These are phyloP conservation scores for Cynara cardunculus DNA, from an alignment of 129 eudicot genomes.

Conservation along the genomic window DNA sequence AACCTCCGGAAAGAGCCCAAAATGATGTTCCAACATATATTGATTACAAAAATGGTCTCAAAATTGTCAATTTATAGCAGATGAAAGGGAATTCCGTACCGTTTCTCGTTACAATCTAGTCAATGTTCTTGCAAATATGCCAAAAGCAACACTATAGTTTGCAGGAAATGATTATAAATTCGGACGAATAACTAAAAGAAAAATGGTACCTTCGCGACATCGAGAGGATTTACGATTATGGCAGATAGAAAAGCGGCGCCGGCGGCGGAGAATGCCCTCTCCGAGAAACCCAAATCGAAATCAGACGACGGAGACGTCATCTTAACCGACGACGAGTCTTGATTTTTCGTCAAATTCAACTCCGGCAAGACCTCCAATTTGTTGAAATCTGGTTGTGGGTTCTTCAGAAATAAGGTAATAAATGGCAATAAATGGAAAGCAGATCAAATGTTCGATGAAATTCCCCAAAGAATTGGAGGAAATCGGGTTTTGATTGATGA, in stretches of 20 bases:
- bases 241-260: constrained; percentile 89
- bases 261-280: constrained; percentile 80
- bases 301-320: constrained; percentile 22
- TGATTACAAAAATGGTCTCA: too few relatives aligned
- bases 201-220: constrained; percentile 76
- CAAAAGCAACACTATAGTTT: background rate
- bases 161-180: background rate
- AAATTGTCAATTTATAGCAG: too few relatives aligned
- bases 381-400: background rate
- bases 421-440: background rate
- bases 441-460: constrained; percentile 26
- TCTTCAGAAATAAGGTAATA: background rate
- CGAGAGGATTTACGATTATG: constrained; percentile 83
- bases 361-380: background rate
- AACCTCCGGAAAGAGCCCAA: too few relatives aligned
- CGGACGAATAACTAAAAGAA: background rate
- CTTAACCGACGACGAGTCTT: constrained; percentile 6
- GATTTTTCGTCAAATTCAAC: constrained; percentile 33
- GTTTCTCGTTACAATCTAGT: too few relatives aligned
- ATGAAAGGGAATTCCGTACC: too few relatives aligned
- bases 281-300: constrained; percentile 39
- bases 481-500: background rate
- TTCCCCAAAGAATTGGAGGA: background rate
- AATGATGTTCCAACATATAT: too few relatives aligned
- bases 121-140: background rate